phyloP scores from a whole-genome alignment of 163 green algal genomes.

The Chloroidium sp. region DNA sequence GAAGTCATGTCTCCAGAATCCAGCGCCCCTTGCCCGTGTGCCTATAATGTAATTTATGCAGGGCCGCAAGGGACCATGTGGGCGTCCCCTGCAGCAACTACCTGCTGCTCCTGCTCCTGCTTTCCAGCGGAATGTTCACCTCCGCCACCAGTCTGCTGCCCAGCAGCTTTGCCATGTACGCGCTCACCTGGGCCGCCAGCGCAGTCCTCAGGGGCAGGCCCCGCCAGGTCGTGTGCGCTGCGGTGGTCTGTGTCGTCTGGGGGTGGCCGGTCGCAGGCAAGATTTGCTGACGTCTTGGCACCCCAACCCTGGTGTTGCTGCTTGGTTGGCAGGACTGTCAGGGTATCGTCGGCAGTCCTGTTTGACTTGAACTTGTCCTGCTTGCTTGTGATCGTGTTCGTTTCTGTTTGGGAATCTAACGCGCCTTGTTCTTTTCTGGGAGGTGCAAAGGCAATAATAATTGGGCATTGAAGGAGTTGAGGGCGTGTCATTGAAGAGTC shows the following conservation, averaged over 20 bases:
- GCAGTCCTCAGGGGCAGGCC: slow-evolving; percentile 14
- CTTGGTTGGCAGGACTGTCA: too few species aligned
- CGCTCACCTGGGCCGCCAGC: slow-evolving; percentile 50
- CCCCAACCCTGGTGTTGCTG: too few species aligned
- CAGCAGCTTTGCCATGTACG: slow-evolving; percentile 69
- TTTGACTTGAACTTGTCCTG: too few species aligned
- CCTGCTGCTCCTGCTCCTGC: slow-evolving; percentile 48
- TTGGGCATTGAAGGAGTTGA: too few species aligned
- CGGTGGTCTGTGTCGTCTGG: slow-evolving; percentile 49
- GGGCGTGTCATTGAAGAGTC: too few species aligned
- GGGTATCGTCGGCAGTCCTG: too few species aligned
- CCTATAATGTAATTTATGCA: slow-evolving; percentile 7
- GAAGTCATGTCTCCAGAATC: too few species aligned
- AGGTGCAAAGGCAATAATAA: too few species aligned
- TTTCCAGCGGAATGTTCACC: slow-evolving; percentile 52
- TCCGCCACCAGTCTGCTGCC: slow-evolving; percentile 65
- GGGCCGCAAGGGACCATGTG: slow-evolving; percentile 16
- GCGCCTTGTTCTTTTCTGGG: too few species aligned
- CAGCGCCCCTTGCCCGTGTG: too few species aligned
- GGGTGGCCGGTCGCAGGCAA: slow-evolving; percentile 69
- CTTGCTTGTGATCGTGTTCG: too few species aligned
- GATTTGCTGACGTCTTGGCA: background rate
- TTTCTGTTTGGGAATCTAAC: too few species aligned
- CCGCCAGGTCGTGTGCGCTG: slow-evolving; percentile 18
- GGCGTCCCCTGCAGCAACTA: slow-evolving; percentile 10